A percentile compares a stretch with the other conserved stretches of the same genome.
These are phyloP conservation scores for Pythium volutum DNA, from an alignment of 352 stramenopile genomes.

Conservation along the genomic window DNA sequence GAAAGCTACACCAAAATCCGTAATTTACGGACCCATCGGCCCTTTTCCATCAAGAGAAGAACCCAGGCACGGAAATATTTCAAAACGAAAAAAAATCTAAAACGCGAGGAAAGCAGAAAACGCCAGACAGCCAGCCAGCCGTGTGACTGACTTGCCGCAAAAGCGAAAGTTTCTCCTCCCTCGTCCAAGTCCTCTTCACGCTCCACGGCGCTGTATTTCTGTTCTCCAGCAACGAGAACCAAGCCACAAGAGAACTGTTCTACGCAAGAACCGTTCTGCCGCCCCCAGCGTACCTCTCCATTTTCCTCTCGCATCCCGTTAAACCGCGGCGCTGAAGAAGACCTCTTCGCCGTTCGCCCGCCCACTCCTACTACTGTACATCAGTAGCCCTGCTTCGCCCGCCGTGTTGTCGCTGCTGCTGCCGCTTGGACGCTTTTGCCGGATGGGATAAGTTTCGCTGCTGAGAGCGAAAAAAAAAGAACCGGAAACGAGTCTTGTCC, in stretches of 20 bases:
- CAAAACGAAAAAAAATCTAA: neutral
- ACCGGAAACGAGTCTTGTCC: slow-evolving; percentile 22
- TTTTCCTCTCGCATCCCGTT: neutral
- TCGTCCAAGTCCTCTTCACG: neutral
- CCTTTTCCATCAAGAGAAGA: neutral
- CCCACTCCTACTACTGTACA: too few relatives aligned
- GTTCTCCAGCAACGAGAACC: neutral
- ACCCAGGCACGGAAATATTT: neutral
- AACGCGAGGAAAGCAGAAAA: slow-evolving; percentile 8
- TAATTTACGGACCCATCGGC: neutral
- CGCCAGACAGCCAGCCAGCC: slow-evolving; percentile 10
- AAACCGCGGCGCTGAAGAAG: neutral
- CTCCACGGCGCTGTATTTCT: neutral
- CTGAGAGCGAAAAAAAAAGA: slow-evolving; percentile 2
- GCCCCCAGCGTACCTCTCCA: neutral
- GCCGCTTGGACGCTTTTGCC: slow-evolving; percentile 23
- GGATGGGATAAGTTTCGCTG: slow-evolving; percentile 43
- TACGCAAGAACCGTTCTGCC: neutral
- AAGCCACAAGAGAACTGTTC: slow-evolving; percentile 1
- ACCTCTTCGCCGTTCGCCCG: neutral
- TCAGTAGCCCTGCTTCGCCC: neutral
- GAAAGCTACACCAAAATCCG: neutral
- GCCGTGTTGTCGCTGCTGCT: slow-evolving; percentile 5
- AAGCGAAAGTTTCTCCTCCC: neutral
- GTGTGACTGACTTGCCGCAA: neutral